Evolutionary conservation across 805 yeast species (phyloP), one percentile per base, ranked within the genome.

Genomic region (Yarrowia divulgata): DNA sequence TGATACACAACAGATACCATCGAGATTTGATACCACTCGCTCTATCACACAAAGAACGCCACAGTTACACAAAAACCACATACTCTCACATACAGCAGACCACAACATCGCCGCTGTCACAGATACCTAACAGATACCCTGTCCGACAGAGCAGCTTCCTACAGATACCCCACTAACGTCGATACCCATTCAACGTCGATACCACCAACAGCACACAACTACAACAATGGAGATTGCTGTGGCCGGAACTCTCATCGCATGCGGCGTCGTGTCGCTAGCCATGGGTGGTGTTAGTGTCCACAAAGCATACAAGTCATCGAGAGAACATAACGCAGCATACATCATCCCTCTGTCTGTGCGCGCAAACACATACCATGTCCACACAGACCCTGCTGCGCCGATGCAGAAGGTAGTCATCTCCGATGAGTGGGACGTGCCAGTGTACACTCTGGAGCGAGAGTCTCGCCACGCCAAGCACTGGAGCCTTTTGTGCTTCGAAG

Each of bases 191-290:
- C 29, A 5, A 23, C 35, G 13, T 13, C 16, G 18, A 48, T 29
- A 48, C 52, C 52, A 14, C 29, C 23, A 13, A 18, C n/a, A n/a
- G n/a, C n/a, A 35, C 19, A 14, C 35, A 6, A 19, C 23, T 57
- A 12, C 37, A 7, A 60, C 42, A 19, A 63, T 63, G 68, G 68
- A 63, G 13, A 39, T 63, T 12, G 68, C 57, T 23, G 39, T 63
- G 6, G 57, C 57, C 23, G 68, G 68, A 29, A 49, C 68, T 8
- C 46, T 63, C 6, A 63, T 49, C 23, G 55, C 57, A 13, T 63
- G 68, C 29, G 68, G 68, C 5, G 68, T 63, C 18, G 68, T 49
- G 16, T 63, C 68, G 29, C 39, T 63, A 37, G 66, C 66, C 23
- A 48, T 63, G 43, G 68, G 68, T 16, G 68, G 68, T 6, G 68